phyloP scores from a whole-genome alignment of 306 rosid species.

The Ammopiptanthus mongolicus region DNA sequence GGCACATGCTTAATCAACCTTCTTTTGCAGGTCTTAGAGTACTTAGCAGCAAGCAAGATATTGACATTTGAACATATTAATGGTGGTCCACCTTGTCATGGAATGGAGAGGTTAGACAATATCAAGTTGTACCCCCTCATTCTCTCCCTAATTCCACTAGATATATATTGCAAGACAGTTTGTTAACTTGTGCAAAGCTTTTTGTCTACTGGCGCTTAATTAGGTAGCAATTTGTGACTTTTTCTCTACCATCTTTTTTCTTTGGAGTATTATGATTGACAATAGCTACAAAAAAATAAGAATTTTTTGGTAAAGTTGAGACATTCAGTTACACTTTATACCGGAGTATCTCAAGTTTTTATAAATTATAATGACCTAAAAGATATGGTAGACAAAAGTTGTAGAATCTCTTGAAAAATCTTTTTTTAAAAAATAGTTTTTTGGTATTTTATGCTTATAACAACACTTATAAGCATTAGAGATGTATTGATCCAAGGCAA shows the following conservation, averaged over 20 bases:
- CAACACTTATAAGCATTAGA: background rate
- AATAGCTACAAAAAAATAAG: background rate
- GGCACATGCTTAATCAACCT: background rate
- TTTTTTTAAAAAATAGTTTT: background rate
- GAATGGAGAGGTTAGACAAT: constrained; percentile 91
- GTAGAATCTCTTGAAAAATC: background rate
- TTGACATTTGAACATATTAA: constrained; percentile 72
- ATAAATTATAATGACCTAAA: background rate
- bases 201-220: constrained; percentile 1
- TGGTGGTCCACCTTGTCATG: constrained; percentile 83
- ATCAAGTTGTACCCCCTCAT: background rate
- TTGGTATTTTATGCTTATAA: background rate
- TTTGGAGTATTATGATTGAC: constrained; percentile 11
- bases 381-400: background rate
- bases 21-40: constrained; percentile 72
- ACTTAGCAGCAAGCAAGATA: constrained; percentile 68
- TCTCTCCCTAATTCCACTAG: background rate
- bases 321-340: background rate
- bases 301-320: background rate
- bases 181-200: background rate
- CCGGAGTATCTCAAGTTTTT: constrained; percentile 1
- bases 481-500: background rate
- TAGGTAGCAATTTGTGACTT: background rate
- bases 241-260: background rate
- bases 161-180: background rate